A percentile compares a stretch with the other conserved stretches of the same genome.
Evolutionary conservation across 306 rosid genomes (phyloP).

Genomic region (Vigna unguiculata): DNA sequence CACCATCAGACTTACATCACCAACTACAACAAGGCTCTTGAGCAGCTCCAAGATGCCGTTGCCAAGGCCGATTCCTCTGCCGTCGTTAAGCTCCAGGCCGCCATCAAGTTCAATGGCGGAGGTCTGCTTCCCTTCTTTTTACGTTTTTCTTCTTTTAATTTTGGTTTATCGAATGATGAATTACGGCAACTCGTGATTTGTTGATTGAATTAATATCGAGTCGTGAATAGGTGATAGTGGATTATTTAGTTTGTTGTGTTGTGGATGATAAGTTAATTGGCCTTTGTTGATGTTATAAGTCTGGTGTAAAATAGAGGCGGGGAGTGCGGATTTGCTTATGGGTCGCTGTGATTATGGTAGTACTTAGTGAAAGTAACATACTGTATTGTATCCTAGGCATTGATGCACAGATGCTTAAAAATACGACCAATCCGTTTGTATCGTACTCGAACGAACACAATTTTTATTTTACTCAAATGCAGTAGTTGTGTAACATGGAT

Average conservation of each 20-base stretch:
- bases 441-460: background rate
- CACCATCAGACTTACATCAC: conserved; percentile 92
- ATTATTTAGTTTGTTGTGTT: conserved; percentile 26
- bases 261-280: conserved; percentile 19
- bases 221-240: background rate
- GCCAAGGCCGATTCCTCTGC: conserved; percentile 62
- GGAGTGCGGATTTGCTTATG: background rate
- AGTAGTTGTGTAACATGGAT: background rate
- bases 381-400: background rate
- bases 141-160: background rate
- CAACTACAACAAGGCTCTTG: conserved; percentile 91
- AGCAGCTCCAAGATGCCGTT: conserved; percentile 77
- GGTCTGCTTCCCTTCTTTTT: conserved; percentile 33
- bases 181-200: background rate
- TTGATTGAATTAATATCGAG: conserved; percentile 15
- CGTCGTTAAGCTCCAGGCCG: conserved; percentile 76
- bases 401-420: background rate
- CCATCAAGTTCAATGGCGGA: conserved; percentile 92
- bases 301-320: conserved; percentile 15
- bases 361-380: conserved; percentile 6
- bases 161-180: background rate
- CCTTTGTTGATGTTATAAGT: conserved; percentile 15
- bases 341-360: conserved; percentile 5
- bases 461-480: background rate
- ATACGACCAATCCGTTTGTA: background rate